Evolutionary conservation across 176 grass and related monocot species (phyloP).

Genomic region (Stipa capillata): DNA sequence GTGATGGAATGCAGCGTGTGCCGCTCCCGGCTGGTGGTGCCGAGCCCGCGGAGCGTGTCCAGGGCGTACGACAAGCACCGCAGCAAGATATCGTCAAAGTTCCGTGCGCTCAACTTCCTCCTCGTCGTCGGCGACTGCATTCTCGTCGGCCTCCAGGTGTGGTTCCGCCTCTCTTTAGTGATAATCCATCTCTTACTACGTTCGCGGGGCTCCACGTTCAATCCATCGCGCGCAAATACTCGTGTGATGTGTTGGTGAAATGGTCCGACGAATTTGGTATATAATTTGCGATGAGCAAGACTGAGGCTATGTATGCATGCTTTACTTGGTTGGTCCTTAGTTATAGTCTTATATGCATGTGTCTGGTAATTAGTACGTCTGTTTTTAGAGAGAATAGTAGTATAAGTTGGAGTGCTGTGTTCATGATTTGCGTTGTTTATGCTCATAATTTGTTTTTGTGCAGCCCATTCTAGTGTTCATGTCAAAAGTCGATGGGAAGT

Average conservation of each 20-base stretch:
- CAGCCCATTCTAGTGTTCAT: conserved; percentile 99
- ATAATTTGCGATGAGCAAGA: background rate
- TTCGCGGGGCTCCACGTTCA: background rate
- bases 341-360: background rate
- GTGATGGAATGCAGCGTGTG: conserved; percentile 74
- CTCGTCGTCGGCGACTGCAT: conserved; percentile 86
- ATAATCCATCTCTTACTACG: background rate
- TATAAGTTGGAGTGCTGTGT: background rate
- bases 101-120: conserved; percentile 64
- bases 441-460: conserved; percentile 9
- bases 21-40: conserved; percentile 65
- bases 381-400: background rate
- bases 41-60: conserved; percentile 73
- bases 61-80: conserved; percentile 91
- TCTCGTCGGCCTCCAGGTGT: conserved; percentile 80
- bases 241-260: background rate
- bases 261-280: background rate
- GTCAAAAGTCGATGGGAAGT: conserved; percentile 95
- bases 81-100: conserved; percentile 70
- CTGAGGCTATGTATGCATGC: background rate
- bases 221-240: background rate
- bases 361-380: background rate
- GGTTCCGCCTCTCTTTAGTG: background rate
- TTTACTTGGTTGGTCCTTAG: background rate
- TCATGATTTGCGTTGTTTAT: conserved; percentile 1